Evolutionary conservation across 1,139 yeast species (phyloP).

Genomic region (Pichia sorboxylosa): DNA sequence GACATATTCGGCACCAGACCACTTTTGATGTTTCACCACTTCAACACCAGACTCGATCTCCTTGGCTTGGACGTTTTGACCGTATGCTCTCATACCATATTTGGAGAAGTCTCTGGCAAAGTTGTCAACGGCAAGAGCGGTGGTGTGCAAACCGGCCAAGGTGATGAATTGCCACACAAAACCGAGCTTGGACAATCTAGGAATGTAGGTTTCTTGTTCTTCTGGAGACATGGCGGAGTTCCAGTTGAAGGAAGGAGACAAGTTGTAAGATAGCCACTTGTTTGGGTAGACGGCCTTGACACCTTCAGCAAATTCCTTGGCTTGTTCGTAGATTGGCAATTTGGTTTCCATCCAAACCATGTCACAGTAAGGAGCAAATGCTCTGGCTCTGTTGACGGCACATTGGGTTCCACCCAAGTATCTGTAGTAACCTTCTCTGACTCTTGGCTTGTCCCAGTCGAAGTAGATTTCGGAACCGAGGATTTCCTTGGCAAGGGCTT

Average conservation of each 20-base stretch:
- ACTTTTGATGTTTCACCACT: slow-evolving; percentile 94
- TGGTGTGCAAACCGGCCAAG: slow-evolving; percentile 92
- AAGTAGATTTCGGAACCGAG: slow-evolving; percentile 79
- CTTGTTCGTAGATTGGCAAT: slow-evolving; percentile 87
- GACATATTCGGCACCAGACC: slow-evolving; percentile 98
- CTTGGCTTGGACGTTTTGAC: slow-evolving; percentile 71
- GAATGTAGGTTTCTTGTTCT: slow-evolving; percentile 86
- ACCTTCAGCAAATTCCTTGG: slow-evolving; percentile 89
- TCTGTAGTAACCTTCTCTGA: slow-evolving; percentile 95
- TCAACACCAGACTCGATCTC: slow-evolving; percentile 88
- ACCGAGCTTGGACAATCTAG: slow-evolving; percentile 79
- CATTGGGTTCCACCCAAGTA: slow-evolving; percentile 95
- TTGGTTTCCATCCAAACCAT: slow-evolving; percentile 99
- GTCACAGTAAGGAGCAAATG: slow-evolving; percentile 91
- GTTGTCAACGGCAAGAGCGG: slow-evolving; percentile 83
- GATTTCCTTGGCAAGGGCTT: slow-evolving; percentile 61
- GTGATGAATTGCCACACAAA: slow-evolving; percentile 98
- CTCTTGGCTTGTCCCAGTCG: slow-evolving; percentile 95
- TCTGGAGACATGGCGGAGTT: slow-evolving; percentile 79
- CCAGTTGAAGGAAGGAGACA: slow-evolving; percentile 98
- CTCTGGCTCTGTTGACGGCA: slow-evolving; percentile 95
- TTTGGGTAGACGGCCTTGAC: slow-evolving; percentile 72
- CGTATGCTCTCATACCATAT: slow-evolving; percentile 94
- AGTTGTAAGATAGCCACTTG: slow-evolving; percentile 92
- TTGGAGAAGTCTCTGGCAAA: slow-evolving; percentile 70